Percentiles rank a stretch among this genome's conserved stretches.
Evolutionary conservation across 2,329 filamentous ascomycete genomes (phyloP).

Genomic region (Pseudodiploospora longispora): DNA sequence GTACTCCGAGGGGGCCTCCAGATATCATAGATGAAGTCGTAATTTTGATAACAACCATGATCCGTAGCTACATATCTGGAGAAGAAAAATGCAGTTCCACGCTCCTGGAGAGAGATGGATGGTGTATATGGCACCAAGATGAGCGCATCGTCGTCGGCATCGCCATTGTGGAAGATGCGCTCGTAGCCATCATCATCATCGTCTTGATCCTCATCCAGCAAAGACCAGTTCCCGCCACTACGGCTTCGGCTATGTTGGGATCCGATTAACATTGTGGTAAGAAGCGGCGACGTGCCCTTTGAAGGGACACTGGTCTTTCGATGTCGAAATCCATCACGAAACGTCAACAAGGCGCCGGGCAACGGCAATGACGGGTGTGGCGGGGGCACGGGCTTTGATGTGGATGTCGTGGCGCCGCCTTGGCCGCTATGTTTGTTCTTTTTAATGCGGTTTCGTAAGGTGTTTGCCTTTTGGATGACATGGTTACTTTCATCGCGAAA

Average conservation of each 20-base stretch:
- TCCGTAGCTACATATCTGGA: constrained; percentile 41
- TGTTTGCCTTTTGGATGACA: constrained; percentile 44
- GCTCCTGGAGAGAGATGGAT: constrained; percentile 29
- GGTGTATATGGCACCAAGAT: constrained; percentile 10
- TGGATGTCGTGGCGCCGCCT: not conserved
- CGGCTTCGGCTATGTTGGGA: not conserved
- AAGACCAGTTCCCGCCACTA: not conserved
- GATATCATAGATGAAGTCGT: constrained; percentile 45
- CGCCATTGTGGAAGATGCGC: not conserved
- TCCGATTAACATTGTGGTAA: constrained; percentile 1
- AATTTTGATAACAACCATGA: constrained; percentile 40
- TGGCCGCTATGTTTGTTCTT: constrained; percentile 13
- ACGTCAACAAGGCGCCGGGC: not conserved
- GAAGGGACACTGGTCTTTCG: not conserved
- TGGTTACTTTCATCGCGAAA: constrained; percentile 50
- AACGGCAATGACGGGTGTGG: not conserved
- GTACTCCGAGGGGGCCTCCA: constrained; percentile 36
- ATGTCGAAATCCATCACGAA: no score
- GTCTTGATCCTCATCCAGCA: not conserved
- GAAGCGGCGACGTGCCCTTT: not conserved
- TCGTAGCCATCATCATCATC: constrained; percentile 1
- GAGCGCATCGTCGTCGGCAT: constrained; percentile 4
- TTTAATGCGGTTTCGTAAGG: constrained; percentile 16
- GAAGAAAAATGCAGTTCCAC: constrained; percentile 42
- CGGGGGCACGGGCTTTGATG: constrained; percentile 3